Evolutionary conservation across 1,139 yeast species (phyloP).

Genomic region (Pichia sorboxylosa): DNA sequence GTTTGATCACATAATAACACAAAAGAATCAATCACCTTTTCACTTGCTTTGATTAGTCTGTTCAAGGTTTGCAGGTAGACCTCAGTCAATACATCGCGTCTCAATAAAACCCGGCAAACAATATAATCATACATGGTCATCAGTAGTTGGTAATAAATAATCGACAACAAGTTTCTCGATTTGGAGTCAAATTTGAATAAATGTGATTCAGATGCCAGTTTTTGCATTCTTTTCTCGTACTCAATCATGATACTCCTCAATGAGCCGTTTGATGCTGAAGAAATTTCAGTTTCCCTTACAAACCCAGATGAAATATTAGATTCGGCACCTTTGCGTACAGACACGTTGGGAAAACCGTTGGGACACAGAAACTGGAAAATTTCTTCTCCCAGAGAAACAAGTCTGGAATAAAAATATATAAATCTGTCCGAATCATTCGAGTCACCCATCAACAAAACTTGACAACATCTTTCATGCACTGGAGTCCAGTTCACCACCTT

Average conservation of each 20-base stretch:
- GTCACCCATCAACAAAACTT: slow-evolving; percentile 26
- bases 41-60: slow-evolving; percentile 33
- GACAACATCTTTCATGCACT: slow-evolving; percentile 31
- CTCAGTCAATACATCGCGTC: slow-evolving; percentile 20
- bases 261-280: slow-evolving; percentile 8
- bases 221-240: slow-evolving; percentile 24
- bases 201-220: slow-evolving; percentile 26
- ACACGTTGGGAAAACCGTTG: slow-evolving; percentile 10
- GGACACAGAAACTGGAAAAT: slow-evolving; percentile 28
- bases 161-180: slow-evolving; percentile 26
- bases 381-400: slow-evolving; percentile 35
- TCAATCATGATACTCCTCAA: slow-evolving; percentile 20
- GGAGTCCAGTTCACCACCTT: slow-evolving; percentile 37
- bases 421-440: slow-evolving; percentile 26
- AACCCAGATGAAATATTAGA: too few species aligned
- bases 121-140: slow-evolving; percentile 40
- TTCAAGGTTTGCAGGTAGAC: slow-evolving; percentile 29
- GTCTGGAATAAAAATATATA: slow-evolving; percentile 29
- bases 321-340: slow-evolving; percentile 1
- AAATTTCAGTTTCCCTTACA: too few species aligned
- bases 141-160: slow-evolving; percentile 36
- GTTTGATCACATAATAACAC: slow-evolving; percentile 30
- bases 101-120: slow-evolving; percentile 26
- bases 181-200: slow-evolving; percentile 23
- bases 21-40: slow-evolving; percentile 35